These are phyloP conservation scores for Penicillium cosmopolitanum DNA, from an alignment of 495 filamentous ascomycete species.

Conservation along the genomic window DNA sequence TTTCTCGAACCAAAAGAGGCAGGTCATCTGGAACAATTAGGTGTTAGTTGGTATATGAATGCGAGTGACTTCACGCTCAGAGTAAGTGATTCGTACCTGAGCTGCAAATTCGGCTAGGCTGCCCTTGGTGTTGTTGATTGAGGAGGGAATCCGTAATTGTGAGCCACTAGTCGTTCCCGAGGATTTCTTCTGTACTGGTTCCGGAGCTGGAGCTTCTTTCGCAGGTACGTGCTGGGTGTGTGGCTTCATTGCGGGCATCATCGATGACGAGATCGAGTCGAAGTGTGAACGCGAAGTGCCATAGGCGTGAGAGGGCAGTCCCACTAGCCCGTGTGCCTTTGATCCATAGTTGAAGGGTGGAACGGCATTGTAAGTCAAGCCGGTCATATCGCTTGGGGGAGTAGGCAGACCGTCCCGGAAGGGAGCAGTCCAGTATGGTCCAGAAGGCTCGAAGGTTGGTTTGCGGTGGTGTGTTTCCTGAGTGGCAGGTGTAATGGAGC, in stretches of 20 bases:
- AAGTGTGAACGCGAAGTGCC: conserved; percentile 32
- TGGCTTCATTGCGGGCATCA: conserved; percentile 31
- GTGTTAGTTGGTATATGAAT: conserved; percentile 10
- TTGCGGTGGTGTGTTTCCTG: conserved; percentile 20
- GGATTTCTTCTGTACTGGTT: conserved; percentile 36
- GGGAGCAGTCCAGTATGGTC: conserved; percentile 41
- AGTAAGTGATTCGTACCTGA: conserved; percentile 56
- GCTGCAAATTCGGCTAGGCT: conserved; percentile 82
- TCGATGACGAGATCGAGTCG: conserved; percentile 29
- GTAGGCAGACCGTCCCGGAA: conserved; percentile 54
- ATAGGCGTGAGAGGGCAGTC: conserved; percentile 34
- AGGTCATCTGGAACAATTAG: conserved; percentile 69
- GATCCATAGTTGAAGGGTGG: conserved; percentile 39
- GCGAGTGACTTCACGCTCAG: background rate
- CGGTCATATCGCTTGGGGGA: conserved; percentile 55
- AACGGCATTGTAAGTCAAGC: conserved; percentile 46
- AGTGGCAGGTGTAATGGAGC: conserved; percentile 31
- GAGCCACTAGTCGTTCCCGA: conserved; percentile 55
- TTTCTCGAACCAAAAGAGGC: conserved; percentile 98
- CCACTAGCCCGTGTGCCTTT: conserved; percentile 25
- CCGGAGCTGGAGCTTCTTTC: conserved; percentile 30
- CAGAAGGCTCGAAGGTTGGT: conserved; percentile 24
- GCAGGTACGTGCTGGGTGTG: conserved; percentile 26
- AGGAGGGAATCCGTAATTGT: conserved; percentile 69
- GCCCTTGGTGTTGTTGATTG: conserved; percentile 74